Percentiles rank a stretch among this genome's conserved stretches.
Conservation (phyloP, 441 rosid genomes). For the Gossypium schwendimanii region DNA sequence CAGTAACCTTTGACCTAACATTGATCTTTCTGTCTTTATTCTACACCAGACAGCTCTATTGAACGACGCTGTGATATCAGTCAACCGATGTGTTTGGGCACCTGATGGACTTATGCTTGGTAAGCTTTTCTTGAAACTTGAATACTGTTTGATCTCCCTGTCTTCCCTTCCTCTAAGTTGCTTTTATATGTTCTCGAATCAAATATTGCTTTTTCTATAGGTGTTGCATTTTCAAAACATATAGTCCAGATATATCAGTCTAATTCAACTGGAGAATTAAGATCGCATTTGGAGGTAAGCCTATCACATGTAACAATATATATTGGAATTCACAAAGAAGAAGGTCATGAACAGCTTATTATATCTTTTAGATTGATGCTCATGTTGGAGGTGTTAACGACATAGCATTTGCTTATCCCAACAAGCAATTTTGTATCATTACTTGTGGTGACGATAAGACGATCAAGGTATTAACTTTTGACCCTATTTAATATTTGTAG, state of each 20-base stretch:
- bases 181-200: background rate
- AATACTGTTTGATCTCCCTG: background rate
- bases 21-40: background rate
- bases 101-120: conserved; percentile 50
- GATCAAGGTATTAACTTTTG: conserved; percentile 48
- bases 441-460: conserved; percentile 83
- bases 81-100: conserved; percentile 45
- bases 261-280: conserved; percentile 41
- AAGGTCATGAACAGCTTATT: conserved; percentile 9
- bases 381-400: conserved; percentile 61
- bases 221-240: conserved; percentile 71
- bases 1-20: background rate
- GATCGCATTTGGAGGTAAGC: conserved; percentile 55
- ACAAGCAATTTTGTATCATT: conserved; percentile 48
- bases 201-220: conserved; percentile 24
- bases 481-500: background rate
- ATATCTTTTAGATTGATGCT: conserved; percentile 47
- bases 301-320: background rate
- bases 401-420: conserved; percentile 55
- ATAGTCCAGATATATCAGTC: conserved; percentile 57
- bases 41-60: conserved; percentile 28
- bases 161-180: background rate
- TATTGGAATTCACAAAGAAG: conserved; percentile 2
- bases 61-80: conserved; percentile 38
- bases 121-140: conserved; percentile 14